Evolutionary conservation across 2,329 filamentous ascomycete species (phyloP), one percentile per base, ranked within the genome.

Genomic region (Colletotrichum musicola): DNA sequence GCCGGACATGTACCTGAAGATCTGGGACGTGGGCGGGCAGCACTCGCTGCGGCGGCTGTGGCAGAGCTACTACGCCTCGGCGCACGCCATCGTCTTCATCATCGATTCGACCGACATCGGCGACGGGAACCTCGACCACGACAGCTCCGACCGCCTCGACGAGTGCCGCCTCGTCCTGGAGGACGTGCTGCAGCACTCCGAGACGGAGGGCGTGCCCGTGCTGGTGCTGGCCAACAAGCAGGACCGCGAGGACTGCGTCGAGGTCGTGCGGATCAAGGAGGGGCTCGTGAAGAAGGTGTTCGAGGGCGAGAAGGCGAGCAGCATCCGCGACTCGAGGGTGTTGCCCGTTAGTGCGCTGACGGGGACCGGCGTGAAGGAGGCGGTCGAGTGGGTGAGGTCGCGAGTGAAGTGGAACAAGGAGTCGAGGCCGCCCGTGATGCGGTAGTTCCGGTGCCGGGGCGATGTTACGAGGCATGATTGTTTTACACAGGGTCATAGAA

Each of bases 11-110:
- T 98, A 98, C 84, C 86, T 99, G 77, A 97, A 98, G 85, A 92
- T 99, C 75, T 98, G 96, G 96, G 96, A 99, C 78, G 94, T 99
- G 1, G 96, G 96, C 72, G 96, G 96, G 6, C 96, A 99, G 81
- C 90, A 96, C 77, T 92, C 89, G 30, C 88, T 99, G 77, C 91
- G 96, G 71, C 92, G 92, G 71, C 89, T 98, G 38, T 99, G 96
- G 96, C 94, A 97, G 80, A 94, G 91, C 80, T 99, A 99, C 84
- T 99, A 98, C 84, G 86, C 90, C 58, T 93, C 90, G 79, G 97
- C 94, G 76, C 96, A 99, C 80, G 96, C 96, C 73, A 97, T 99
- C 75, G 93, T 99, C 71, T 99, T 98, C 81, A 94, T 99, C 69
- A 94, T 99, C 75, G 96, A 99, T 82, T 95, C 92, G 79, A 94